A percentile compares a stretch with the other conserved stretches of the same genome.
Conservation (phyloP, 805 yeast genomes). For the Helenozyma baotianmanensis region DNA sequence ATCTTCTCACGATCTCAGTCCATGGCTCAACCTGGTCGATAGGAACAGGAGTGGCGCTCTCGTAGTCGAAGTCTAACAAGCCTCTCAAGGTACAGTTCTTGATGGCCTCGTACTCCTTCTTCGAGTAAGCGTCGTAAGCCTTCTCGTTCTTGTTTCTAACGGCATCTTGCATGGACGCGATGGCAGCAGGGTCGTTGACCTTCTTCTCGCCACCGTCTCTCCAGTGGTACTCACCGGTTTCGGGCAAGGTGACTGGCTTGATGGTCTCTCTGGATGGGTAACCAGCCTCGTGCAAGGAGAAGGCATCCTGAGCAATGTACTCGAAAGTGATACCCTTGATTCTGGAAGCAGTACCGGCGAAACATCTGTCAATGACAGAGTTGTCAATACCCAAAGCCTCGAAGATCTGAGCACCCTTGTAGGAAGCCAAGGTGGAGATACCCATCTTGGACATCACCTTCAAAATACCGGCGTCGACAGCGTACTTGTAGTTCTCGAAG, state of each 20-base stretch:
- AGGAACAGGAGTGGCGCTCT: slow-evolving; percentile 69
- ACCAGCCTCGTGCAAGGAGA: slow-evolving; percentile 89
- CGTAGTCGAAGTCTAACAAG: slow-evolving; percentile 83
- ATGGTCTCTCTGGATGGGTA: slow-evolving; percentile 73
- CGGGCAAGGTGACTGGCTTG: slow-evolving; percentile 74
- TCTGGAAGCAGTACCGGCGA: slow-evolving; percentile 96
- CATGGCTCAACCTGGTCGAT: slow-evolving; percentile 98
- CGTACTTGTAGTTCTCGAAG: slow-evolving; percentile 72
- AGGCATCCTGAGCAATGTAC: slow-evolving; percentile 94
- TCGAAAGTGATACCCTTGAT: slow-evolving; percentile 94
- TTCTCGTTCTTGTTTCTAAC: slow-evolving; percentile 92
- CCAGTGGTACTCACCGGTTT: slow-evolving; percentile 97
- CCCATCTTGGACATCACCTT: slow-evolving; percentile 99
- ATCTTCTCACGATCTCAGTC: slow-evolving; percentile 97
- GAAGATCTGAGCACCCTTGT: slow-evolving; percentile 97
- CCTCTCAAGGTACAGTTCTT: slow-evolving; percentile 93
- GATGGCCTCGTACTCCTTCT: slow-evolving; percentile 87
- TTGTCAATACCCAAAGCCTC: slow-evolving; percentile 96
- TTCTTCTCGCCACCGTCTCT: slow-evolving; percentile 98
- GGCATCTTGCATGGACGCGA: slow-evolving; percentile 96
- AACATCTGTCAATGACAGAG: slow-evolving; percentile 91
- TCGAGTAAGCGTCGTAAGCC: slow-evolving; percentile 86
- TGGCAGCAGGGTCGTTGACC: slow-evolving; percentile 89
- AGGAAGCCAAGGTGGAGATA: slow-evolving; percentile 95
- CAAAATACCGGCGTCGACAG: slow-evolving; percentile 85